phyloP scores from a whole-genome alignment of 23 red algal species.

The Gracilaria gracilis region DNA sequence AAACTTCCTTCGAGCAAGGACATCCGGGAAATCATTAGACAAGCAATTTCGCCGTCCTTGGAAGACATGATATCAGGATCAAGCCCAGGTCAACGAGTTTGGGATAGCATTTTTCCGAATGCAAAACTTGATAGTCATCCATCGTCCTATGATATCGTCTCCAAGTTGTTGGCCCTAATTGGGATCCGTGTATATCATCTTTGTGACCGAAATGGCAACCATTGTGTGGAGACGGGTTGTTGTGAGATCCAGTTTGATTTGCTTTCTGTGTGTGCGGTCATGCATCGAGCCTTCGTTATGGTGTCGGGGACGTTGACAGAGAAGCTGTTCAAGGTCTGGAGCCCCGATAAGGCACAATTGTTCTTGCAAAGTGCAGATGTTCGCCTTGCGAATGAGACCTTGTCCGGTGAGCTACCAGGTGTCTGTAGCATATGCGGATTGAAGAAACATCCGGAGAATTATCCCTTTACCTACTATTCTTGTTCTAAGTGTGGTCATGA shows the following conservation, averaged over 20 bases:
- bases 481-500: constrained; percentile 17
- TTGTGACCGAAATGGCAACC: background rate
- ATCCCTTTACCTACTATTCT: constrained; percentile 2
- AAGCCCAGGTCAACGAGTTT: constrained; percentile 17
- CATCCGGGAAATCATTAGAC: constrained; percentile 1
- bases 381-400: constrained; percentile 13
- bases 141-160: constrained; percentile 24
- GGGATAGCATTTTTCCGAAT: constrained; percentile 25
- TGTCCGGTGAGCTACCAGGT: background rate
- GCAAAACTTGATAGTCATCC: background rate
- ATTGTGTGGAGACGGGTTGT: background rate
- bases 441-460: background rate
- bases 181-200: constrained; percentile 34
- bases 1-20: constrained; percentile 1
- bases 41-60: constrained; percentile 37
- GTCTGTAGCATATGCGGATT: constrained; percentile 20
- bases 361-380: background rate
- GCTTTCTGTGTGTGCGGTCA: background rate
- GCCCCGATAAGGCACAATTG: background rate
- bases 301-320: constrained; percentile 27
- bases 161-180: constrained; percentile 32
- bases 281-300: constrained; percentile 35
- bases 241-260: constrained; percentile 34
- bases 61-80: constrained; percentile 25
- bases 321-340: constrained; percentile 9